A percentile compares a stretch with the other conserved stretches of the same genome.
phyloP scores from a whole-genome alignment of 768 basidiomycete genomes.

The Collybiopsis luxurians region DNA sequence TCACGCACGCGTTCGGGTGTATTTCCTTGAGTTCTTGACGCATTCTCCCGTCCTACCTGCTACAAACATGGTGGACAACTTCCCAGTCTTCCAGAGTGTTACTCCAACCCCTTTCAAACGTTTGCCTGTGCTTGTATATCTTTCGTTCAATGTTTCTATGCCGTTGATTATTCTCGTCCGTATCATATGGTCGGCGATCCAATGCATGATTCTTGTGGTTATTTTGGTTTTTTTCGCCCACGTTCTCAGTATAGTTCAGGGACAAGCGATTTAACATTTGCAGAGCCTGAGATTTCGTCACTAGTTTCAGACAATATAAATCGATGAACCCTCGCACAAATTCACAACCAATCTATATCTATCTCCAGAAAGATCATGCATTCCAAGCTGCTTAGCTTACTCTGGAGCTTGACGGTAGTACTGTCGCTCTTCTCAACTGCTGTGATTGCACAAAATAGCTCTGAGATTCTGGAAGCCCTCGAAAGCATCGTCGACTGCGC shows the following conservation, averaged over 20 bases:
- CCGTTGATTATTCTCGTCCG: too few relatives aligned
- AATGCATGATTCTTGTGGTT: background rate
- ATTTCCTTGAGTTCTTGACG: too few relatives aligned
- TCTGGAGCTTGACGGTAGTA: background rate
- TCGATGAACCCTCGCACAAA: background rate
- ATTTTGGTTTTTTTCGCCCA: background rate
- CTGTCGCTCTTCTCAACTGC: background rate
- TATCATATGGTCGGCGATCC: too few relatives aligned
- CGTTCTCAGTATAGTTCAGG: background rate
- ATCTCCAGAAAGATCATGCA: background rate
- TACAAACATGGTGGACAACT: too few relatives aligned
- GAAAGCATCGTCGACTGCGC: slow-evolving; percentile 24
- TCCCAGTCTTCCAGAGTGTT: too few relatives aligned
- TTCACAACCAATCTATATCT: background rate
- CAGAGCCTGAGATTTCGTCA: background rate
- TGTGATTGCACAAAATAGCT: background rate
- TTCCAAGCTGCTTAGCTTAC: background rate
- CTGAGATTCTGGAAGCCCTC: slow-evolving; percentile 18
- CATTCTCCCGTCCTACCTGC: too few relatives aligned
- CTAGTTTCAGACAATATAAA: background rate
- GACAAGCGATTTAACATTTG: background rate
- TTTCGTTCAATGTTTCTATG: too few relatives aligned
- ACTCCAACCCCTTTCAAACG: background rate
- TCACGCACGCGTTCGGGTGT: too few relatives aligned
- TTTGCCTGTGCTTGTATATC: too few relatives aligned